Conservation (phyloP, 441 rosid species). For the Bocquillonia castaneifolia region DNA sequence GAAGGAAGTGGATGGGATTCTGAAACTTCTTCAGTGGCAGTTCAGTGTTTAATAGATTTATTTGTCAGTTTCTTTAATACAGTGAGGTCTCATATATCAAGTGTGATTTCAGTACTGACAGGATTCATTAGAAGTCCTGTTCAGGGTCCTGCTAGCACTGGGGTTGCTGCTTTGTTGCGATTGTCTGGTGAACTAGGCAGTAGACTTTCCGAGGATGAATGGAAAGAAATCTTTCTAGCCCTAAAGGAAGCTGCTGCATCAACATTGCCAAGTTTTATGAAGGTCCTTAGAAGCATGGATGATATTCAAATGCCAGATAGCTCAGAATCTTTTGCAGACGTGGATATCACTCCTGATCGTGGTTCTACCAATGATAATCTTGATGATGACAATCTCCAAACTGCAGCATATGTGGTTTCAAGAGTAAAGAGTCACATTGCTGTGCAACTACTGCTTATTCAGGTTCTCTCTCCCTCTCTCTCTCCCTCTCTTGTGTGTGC, state of each 20-base stretch:
- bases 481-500: constrained; percentile 7
- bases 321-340: constrained; percentile 37
- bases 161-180: constrained; percentile 61
- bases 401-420: constrained; percentile 72
- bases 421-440: constrained; percentile 82
- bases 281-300: constrained; percentile 70
- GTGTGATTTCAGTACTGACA: constrained; percentile 60
- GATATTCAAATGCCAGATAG: constrained; percentile 43
- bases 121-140: constrained; percentile 69
- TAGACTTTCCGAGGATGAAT: constrained; percentile 69
- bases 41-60: constrained; percentile 69
- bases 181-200: constrained; percentile 65
- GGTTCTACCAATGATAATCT: constrained; percentile 50
- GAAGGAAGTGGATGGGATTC: constrained; percentile 70
- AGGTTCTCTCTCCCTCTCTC: constrained; percentile 46
- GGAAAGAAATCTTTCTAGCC: constrained; percentile 62
- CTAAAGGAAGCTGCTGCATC: constrained; percentile 71
- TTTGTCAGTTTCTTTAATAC: constrained; percentile 53
- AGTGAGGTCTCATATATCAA: constrained; percentile 55
- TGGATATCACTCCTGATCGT: constrained; percentile 58
- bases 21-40: constrained; percentile 70
- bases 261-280: constrained; percentile 59
- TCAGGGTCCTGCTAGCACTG: constrained; percentile 81
- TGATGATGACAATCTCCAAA: constrained; percentile 77
- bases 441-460: constrained; percentile 66